Conservation (phyloP, 495 filamentous ascomycete species). For the Neurospora sp. region DNA sequence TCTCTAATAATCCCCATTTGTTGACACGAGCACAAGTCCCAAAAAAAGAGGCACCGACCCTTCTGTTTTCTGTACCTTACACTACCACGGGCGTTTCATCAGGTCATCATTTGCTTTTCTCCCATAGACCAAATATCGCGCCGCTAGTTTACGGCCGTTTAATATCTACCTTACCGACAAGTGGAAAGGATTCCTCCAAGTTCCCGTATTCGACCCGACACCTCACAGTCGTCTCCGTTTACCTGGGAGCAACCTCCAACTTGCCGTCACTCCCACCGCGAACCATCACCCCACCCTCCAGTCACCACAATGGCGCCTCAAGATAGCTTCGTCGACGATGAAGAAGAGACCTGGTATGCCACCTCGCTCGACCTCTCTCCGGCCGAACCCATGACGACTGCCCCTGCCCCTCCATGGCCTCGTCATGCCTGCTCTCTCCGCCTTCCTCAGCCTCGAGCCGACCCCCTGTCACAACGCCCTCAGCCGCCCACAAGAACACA, state of each 20-base stretch:
- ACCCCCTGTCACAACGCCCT: neutral
- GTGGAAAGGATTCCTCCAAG: neutral
- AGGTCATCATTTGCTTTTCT: constrained; percentile 10
- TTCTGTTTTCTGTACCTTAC: constrained; percentile 15
- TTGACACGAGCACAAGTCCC: neutral
- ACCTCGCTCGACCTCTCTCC: neutral
- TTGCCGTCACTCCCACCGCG: constrained; percentile 7
- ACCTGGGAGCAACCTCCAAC: constrained; percentile 2
- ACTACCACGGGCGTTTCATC: constrained; percentile 12
- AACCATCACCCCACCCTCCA: constrained; percentile 3
- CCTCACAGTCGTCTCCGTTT: neutral
- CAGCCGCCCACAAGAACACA: constrained; percentile 8
- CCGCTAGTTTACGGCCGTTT: constrained; percentile 2
- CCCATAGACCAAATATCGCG: constrained; percentile 2
- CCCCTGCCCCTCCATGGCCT: neutral
- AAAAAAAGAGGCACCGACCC: neutral
- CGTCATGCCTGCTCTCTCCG: constrained; percentile 4
- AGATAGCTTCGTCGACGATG: constrained; percentile 95
- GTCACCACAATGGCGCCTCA: constrained; percentile 60
- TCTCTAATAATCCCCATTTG: constrained; percentile 1
- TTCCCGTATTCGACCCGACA: neutral
- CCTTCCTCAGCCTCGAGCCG: neutral
- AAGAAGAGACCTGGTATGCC: constrained; percentile 81
- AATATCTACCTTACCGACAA: constrained; percentile 9
- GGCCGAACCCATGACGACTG: neutral